Evolutionary conservation across 768 basidiomycete genomes (phyloP).

Genomic region (Boletus rufocinnamomeus): DNA sequence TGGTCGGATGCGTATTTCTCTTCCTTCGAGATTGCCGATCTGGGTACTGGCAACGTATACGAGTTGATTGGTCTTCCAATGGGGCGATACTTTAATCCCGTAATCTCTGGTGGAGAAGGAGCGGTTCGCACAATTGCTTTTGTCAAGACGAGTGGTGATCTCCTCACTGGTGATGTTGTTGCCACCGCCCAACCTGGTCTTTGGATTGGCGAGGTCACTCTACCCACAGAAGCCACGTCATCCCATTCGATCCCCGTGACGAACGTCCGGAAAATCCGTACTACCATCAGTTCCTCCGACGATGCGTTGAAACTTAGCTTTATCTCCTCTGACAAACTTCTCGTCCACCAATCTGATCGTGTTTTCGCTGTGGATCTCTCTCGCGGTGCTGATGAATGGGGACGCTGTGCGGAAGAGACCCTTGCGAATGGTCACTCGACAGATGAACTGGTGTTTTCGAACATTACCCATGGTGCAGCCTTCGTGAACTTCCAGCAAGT

Average conservation of each 20-base stretch:
- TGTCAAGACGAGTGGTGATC: conserved; percentile 59
- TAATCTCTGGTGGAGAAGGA: conserved; percentile 49
- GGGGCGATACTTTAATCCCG: conserved; percentile 65
- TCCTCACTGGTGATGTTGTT: conserved; percentile 61
- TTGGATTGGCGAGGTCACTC: conserved; percentile 60
- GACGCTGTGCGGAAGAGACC: conserved; percentile 48
- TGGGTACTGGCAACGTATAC: conserved; percentile 44
- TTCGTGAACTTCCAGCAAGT: conserved; percentile 74
- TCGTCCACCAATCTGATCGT: conserved; percentile 57
- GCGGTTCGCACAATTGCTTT: conserved; percentile 55
- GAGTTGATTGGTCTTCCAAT: conserved; percentile 59
- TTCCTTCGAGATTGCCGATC: conserved; percentile 63
- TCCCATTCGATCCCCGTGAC: conserved; percentile 39
- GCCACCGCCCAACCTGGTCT: conserved; percentile 66
- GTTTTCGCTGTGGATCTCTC: conserved; percentile 55
- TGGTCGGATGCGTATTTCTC: conserved; percentile 70
- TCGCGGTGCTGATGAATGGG: conserved; percentile 45
- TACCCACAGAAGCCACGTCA: conserved; percentile 40
- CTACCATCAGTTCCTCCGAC: conserved; percentile 46
- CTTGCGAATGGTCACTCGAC: conserved; percentile 61
- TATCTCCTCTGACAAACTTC: conserved; percentile 53
- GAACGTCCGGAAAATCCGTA: conserved; percentile 53
- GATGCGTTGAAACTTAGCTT: conserved; percentile 56
- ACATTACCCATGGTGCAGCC: conserved; percentile 46
- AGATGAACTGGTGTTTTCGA: conserved; percentile 52